Evolutionary conservation across 2,329 filamentous ascomycete species (phyloP).

Genomic region (Fusarium luffae): DNA sequence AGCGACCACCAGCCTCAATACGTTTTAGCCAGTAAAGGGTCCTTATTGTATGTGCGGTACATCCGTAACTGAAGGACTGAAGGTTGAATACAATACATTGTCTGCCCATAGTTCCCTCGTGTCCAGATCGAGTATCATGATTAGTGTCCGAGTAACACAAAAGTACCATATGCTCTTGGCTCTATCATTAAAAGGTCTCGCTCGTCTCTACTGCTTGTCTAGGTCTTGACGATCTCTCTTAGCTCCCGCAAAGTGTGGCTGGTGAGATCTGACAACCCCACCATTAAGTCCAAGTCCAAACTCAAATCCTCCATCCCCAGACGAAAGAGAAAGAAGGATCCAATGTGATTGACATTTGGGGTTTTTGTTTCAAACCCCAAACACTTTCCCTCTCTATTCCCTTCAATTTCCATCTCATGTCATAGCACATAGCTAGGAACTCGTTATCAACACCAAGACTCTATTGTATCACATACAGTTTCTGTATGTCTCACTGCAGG

Average conservation of each 20-base stretch:
- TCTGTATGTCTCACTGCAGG: slow-evolving; percentile 21
- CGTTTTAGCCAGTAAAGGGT: not conserved
- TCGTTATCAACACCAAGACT: not conserved
- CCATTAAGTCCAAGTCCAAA: not conserved
- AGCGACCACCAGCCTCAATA: not conserved
- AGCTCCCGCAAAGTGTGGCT: slow-evolving; percentile 39
- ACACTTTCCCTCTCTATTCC: not conserved
- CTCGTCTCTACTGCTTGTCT: not conserved
- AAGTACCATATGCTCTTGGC: not conserved
- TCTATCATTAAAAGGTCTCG: not conserved
- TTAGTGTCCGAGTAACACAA: not conserved
- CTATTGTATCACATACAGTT: not conserved
- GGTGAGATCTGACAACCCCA: slow-evolving; percentile 32
- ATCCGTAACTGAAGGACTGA: not conserved
- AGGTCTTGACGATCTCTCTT: slow-evolving; percentile 19
- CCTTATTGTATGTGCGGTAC: not conserved
- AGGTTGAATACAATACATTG: not conserved
- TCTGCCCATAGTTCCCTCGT: too few relatives aligned
- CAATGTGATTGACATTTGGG: not conserved
- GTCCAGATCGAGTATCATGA: not conserved
- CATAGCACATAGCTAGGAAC: not conserved
- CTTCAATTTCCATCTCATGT: not conserved
- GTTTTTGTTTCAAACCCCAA: not conserved
- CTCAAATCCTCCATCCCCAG: not conserved
- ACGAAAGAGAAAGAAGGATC: not conserved